A percentile compares a stretch with the other conserved stretches of the same genome.
These are phyloP conservation scores for Aspergillus fijiensis DNA, from an alignment of 2,329 filamentous ascomycete genomes.

Conservation along the genomic window DNA sequence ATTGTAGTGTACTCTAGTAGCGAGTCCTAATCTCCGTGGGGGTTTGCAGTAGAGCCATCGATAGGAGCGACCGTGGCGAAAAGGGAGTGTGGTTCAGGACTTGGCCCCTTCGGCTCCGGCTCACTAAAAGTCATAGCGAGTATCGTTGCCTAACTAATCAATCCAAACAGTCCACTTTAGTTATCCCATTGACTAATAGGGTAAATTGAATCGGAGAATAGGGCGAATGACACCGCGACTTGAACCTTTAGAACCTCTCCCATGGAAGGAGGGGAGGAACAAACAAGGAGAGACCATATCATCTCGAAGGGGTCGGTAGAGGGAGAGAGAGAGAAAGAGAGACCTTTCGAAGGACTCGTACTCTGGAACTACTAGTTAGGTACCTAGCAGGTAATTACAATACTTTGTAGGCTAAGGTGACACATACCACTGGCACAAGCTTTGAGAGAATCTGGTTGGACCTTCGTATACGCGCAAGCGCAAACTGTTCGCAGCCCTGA, in stretches of 20 bases:
- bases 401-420: background rate
- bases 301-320: background rate
- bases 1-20: background rate
- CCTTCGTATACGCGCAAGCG: slow-evolving; percentile 2
- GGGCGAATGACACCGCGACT: background rate
- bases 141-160: slow-evolving; percentile 5
- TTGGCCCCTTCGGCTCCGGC: slow-evolving; percentile 7
- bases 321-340: too few relatives aligned
- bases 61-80: slow-evolving; percentile 5
- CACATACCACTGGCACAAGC: slow-evolving; percentile 13
- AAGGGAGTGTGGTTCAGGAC: slow-evolving; percentile 7
- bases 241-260: background rate
- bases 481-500: background rate
- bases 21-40: background rate
- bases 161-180: background rate
- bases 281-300: background rate
- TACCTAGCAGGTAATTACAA: too few relatives aligned
- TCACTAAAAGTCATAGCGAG: background rate
- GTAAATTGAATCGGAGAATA: background rate
- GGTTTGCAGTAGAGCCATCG: background rate
- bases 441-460: slow-evolving; percentile 7
- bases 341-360: too few relatives aligned
- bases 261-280: background rate
- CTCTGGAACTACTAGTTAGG: too few relatives aligned
- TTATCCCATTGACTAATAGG: background rate